Percentiles rank a stretch among this genome's conserved stretches.
Conservation (phyloP, 257 asterid species). For the Solanum clarkiae region DNA sequence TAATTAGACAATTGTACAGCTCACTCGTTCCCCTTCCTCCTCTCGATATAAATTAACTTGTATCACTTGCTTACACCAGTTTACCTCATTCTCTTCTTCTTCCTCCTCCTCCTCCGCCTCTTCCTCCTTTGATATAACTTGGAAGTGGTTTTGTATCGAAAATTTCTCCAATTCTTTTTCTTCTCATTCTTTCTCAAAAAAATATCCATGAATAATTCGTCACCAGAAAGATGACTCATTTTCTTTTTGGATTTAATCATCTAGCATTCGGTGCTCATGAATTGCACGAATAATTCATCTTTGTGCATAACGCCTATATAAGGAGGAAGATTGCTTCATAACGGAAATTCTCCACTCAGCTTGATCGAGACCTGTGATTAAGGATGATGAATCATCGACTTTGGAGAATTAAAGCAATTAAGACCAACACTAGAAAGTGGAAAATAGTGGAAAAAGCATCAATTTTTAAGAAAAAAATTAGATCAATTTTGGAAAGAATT, state of each 20-base stretch:
- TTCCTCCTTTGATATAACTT: not conserved
- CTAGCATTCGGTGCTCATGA: not conserved
- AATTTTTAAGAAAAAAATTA: constrained; percentile 29
- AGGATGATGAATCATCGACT: not conserved
- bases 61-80: not conserved
- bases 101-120: not conserved
- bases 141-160: not conserved
- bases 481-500: constrained; percentile 39
- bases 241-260: not conserved
- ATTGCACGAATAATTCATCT: not conserved
- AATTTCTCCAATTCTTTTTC: not conserved
- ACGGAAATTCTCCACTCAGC: not conserved
- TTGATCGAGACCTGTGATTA: not conserved
- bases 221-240: not conserved
- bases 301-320: not conserved
- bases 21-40: not conserved
- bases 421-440: constrained; percentile 42
- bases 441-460: constrained; percentile 34
- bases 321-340: not conserved
- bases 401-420: constrained; percentile 37
- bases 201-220: constrained; percentile 17
- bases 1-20: not conserved
- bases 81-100: too few species aligned
- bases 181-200: constrained; percentile 7
- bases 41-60: not conserved